Percentiles rank a stretch among this genome's conserved stretches.
Conservation (phyloP, 768 basidiomycete species). For the Saitozyma podzolica region DNA sequence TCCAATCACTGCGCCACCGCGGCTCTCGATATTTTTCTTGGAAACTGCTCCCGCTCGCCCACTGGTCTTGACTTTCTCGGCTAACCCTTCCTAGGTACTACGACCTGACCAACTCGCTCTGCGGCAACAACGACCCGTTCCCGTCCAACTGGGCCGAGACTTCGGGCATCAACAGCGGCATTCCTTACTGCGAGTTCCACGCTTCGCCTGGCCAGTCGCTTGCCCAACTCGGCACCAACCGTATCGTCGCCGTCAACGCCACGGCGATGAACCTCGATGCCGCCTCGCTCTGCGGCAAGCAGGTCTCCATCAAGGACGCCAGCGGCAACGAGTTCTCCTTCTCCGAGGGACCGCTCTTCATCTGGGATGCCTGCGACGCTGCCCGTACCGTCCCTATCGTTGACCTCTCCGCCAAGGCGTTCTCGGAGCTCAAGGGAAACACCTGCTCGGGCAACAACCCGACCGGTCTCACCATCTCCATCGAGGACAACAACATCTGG, state of each 20-base stretch:
- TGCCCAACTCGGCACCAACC: conserved; percentile 9
- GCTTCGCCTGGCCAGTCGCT: conserved; percentile 1
- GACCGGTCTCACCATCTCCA: conserved; percentile 3
- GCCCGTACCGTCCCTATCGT: conserved; percentile 10
- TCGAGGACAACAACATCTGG: conserved; percentile 11
- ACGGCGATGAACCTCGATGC: neutral
- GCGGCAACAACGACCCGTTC: conserved; percentile 7
- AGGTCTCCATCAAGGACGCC: conserved; percentile 11
- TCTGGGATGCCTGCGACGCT: conserved; percentile 32
- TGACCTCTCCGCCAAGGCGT: conserved; percentile 19
- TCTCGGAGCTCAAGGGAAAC: conserved; percentile 5
- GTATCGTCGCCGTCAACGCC: conserved; percentile 17
- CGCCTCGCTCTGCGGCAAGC: neutral
- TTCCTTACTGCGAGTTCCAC: conserved; percentile 10
- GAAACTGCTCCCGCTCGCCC: too few relatives aligned
- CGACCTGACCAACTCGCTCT: conserved; percentile 17
- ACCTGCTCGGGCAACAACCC: conserved; percentile 13
- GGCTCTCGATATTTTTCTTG: too few relatives aligned
- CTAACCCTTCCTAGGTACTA: conserved; percentile 8
- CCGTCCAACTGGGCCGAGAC: conserved; percentile 11
- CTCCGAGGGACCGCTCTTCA: conserved; percentile 18
- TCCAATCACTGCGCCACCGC: too few relatives aligned
- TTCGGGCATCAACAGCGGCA: conserved; percentile 17
- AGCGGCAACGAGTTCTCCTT: conserved; percentile 8
- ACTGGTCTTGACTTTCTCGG: too few relatives aligned